Conservation (phyloP, 768 basidiomycete species). For the Candolleomyces efflorescens region DNA sequence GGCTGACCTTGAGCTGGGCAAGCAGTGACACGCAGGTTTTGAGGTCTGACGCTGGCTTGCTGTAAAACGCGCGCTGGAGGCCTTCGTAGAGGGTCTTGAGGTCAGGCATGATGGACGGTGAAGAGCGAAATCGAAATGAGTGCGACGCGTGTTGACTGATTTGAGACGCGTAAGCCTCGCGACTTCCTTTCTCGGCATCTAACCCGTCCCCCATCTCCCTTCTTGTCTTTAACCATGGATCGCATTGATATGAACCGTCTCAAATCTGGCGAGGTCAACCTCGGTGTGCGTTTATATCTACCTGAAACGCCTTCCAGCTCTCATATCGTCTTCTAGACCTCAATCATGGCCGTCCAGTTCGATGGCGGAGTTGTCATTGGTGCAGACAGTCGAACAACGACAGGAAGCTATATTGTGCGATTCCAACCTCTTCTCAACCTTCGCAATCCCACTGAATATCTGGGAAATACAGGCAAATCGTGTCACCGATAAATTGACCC, state of each 20-base stretch:
- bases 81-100: constrained; percentile 61
- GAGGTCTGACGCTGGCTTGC: constrained; percentile 58
- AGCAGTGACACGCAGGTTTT: constrained; percentile 61
- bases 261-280: constrained; percentile 94
- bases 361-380: constrained; percentile 93
- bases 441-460: constrained; percentile 4
- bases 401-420: constrained; percentile 91
- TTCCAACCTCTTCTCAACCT: background rate
- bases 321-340: constrained; percentile 58
- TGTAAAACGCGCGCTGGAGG: constrained; percentile 61
- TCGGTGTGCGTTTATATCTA: constrained; percentile 64
- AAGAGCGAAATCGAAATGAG: constrained; percentile 10
- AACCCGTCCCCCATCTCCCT: constrained; percentile 15
- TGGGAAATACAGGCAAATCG: constrained; percentile 71
- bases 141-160: constrained; percentile 12
- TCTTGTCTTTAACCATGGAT: constrained; percentile 38
- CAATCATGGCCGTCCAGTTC: constrained; percentile 99
- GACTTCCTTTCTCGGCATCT: constrained; percentile 22
- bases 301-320: constrained; percentile 1
- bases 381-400: constrained; percentile 96
- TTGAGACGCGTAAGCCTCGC: constrained; percentile 51
- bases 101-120: constrained; percentile 42
- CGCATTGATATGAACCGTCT: constrained; percentile 81
- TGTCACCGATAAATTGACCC: constrained; percentile 97
- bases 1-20: constrained; percentile 69